Base-by-base conservation (phyloP, 176 grass and related monocot genomes). In the Carex cristatella region DNA sequence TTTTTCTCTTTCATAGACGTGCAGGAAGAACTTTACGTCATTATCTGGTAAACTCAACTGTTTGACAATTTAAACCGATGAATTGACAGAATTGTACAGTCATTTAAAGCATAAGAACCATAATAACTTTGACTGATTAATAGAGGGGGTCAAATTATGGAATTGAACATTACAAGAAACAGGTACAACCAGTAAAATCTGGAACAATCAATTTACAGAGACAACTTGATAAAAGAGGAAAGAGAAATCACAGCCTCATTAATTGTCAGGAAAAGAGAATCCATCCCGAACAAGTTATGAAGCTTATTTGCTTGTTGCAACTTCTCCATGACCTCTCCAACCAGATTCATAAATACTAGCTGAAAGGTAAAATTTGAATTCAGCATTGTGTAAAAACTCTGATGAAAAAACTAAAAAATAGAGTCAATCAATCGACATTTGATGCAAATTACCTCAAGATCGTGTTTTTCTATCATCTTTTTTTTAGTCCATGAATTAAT, bases 291-390 rank as follows among this genome's bases (percentile, higher is more conserved):
- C 85, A 93, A 84, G 16, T 86, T 81, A 10, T 93, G 83, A 70
- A 88, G 79, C 32, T 83, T 54, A 1, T 98, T 98, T 15, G 86
- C 89, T 77, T 93, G 84, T 27, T 98, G 91, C 84, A 98, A 90
- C 69, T 98, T 98, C 80, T 98, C 95, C 89, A 98, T 98, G 19
- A 95, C 93, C 79, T 98, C 95, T 90, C 89, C 95, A 46, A 88
- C 84, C 66, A 93, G 95, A 79, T 98, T 98, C 48, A 98, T 87
- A 76, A 95, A 88, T 18, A 93, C 56, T 74, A 98, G 93, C 95
- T 98, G 80, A 30, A 61, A 49, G 37, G 63, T 65, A 76, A 55
- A 31, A 53, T 16, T 65, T 44, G 4, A 69, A 31, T 5, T 33
- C 23, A 79, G 79, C 2, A 70, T 15, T 79, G 31, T 7, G 9